Base-by-base conservation (phyloP, 1,139 yeast genomes). In the Magnusiomyces suaveolens region DNA sequence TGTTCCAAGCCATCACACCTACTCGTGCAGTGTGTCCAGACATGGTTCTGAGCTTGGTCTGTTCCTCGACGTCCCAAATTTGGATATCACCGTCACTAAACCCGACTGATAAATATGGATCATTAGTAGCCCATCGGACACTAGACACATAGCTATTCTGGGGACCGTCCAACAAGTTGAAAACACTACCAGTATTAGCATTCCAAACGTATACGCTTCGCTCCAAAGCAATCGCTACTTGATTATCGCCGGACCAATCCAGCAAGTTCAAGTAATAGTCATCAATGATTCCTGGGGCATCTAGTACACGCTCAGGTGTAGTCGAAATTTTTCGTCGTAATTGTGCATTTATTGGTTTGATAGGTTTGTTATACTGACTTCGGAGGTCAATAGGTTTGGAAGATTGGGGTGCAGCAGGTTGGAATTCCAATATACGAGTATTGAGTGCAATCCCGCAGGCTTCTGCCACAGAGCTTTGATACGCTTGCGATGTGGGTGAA, bases 211-310 rank as follows among this genome's bases (percentile, higher is more conserved):
- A 92, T 10, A 92, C 87, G 1, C 84, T 78, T 59, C 81, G 83
- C 56, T 85, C 96, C 56, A 94, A 75, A 1, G 96, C 98, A 65
- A 94, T 87, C 1, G 97, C 97, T 48, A 94, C 75, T 55, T 84
- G 75, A 68, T 92, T 89, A 39, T 83, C 81, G 64, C 75, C 74
- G 2, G 97, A 89, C 98, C 98, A 92, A 58, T 92, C 83, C 56
- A 92, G 72, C 53, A 92, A 73, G 67, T 89, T 90, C 55, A 90
- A 76, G 68, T 92, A 92, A 69, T 89, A 94, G 71, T 92, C 98
- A 68, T 92, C 97, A 41, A 85, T 79, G 56, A 90, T 77, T 0
- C 96, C 97, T 0, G 98, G 99, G 0, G 98, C 98, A 71, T 92
- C 99, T 50, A 92, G 75, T 1, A 92, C 96, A 61, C 96, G 78